Evolutionary conservation across 179 eudicot species (phyloP).

Genomic region (Corrigiola litoralis): DNA sequence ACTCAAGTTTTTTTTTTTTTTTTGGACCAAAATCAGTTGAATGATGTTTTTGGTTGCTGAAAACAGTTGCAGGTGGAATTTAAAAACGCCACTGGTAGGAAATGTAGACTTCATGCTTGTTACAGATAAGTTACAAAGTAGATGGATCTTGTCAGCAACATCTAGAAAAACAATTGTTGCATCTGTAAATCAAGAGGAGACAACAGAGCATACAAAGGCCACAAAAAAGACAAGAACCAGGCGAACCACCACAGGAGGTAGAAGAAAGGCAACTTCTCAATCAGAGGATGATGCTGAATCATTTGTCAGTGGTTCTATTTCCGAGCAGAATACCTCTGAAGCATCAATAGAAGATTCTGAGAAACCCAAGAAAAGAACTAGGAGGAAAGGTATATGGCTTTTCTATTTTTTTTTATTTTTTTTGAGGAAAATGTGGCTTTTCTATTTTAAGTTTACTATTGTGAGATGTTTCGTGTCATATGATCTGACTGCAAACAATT

Average conservation of each 20-base stretch:
- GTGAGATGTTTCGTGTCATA: neutral
- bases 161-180: constrained; percentile 33
- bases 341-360: constrained; percentile 26
- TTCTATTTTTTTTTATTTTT: neutral
- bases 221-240: constrained; percentile 41
- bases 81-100: constrained; percentile 28
- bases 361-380: constrained; percentile 51
- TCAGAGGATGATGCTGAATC: constrained; percentile 29
- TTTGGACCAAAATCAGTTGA: neutral
- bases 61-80: constrained; percentile 45
- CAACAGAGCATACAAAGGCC: constrained; percentile 25
- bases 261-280: constrained; percentile 39
- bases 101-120: constrained; percentile 34
- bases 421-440: neutral
- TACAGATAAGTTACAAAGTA: constrained; percentile 33
- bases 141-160: constrained; percentile 33
- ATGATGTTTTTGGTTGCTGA: constrained; percentile 3
- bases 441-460: neutral
- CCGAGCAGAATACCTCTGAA: constrained; percentile 28
- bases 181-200: constrained; percentile 27
- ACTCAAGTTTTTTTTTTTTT: neutral
- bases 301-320: constrained; percentile 17
- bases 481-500: neutral
- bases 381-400: constrained; percentile 58
- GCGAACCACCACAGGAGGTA: constrained; percentile 36